Conservation (phyloP, 2,329 filamentous ascomycete species). For the Stagonosporopsis chrysanthemi region DNA sequence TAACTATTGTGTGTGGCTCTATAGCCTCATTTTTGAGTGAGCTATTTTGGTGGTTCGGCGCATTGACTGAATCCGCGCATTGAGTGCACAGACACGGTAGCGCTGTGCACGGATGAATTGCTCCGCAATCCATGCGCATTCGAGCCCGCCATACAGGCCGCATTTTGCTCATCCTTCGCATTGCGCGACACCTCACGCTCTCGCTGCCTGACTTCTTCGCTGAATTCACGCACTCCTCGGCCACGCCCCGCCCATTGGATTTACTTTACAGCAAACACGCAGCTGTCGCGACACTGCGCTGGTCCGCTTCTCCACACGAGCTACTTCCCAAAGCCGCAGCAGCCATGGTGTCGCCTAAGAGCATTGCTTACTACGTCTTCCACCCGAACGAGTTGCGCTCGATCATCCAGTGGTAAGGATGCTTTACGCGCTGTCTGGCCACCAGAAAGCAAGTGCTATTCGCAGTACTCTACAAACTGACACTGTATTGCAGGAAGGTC, state of each 20-base stretch:
- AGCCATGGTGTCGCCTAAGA: slow-evolving; percentile 50
- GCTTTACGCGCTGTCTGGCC: not conserved
- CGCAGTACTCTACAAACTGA: slow-evolving; percentile 16
- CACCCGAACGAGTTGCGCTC: slow-evolving; percentile 81
- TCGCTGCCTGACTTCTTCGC: slow-evolving; percentile 20
- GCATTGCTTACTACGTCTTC: slow-evolving; percentile 73
- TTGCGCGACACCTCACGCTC: slow-evolving; percentile 12
- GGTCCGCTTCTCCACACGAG: slow-evolving; percentile 11
- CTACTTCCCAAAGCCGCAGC: slow-evolving; percentile 25
- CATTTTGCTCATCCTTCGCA: slow-evolving; percentile 20
- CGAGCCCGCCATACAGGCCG: slow-evolving; percentile 19
- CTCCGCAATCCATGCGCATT: slow-evolving; percentile 15
- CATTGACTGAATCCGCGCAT: too few species aligned
- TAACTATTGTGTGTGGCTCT: too few species aligned
- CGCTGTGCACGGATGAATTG: slow-evolving; percentile 16
- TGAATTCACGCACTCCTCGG: slow-evolving; percentile 15
- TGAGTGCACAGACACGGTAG: too few species aligned
- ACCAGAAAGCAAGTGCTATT: not conserved
- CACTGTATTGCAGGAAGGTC: slow-evolving; percentile 73
- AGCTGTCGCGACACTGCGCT: slow-evolving; percentile 14
- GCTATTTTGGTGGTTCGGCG: too few species aligned
- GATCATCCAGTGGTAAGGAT: slow-evolving; percentile 85
- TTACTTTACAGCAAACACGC: slow-evolving; percentile 4
- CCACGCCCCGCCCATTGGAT: slow-evolving; percentile 14
- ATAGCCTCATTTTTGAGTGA: too few species aligned